Percentiles rank a stretch among this genome's conserved stretches.
Conservation (phyloP, 352 stramenopile genomes). For the Globisporangium splendens region DNA sequence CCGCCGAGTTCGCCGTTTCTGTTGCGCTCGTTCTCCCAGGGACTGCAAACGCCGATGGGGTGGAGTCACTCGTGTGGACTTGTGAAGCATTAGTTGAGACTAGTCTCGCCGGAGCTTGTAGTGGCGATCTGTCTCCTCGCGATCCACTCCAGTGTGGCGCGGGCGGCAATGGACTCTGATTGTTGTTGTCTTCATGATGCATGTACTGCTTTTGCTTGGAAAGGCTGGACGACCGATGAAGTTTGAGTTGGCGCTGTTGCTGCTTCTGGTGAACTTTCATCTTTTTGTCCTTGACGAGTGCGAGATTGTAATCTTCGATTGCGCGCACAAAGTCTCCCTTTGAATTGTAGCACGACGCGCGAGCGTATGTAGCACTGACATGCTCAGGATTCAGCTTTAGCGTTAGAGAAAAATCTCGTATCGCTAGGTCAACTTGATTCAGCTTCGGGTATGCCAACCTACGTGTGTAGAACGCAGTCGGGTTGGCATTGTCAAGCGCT, state of each 20-base stretch:
- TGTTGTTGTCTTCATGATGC: conserved; percentile 25
- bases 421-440: conserved; percentile 64
- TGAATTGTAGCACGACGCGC: conserved; percentile 84
- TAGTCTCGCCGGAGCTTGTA: not conserved
- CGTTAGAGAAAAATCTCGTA: conserved; percentile 72
- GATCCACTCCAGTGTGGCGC: not conserved
- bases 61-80: not conserved
- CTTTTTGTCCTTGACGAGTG: conserved; percentile 76
- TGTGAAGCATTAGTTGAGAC: not conserved
- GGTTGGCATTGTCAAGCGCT: conserved; percentile 40
- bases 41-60: not conserved
- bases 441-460: conserved; percentile 71
- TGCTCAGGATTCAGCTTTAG: conserved; percentile 83
- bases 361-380: conserved; percentile 84
- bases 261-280: conserved; percentile 22
- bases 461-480: conserved; percentile 64
- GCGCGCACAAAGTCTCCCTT: conserved; percentile 80
- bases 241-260: conserved; percentile 34
- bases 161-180: conserved; percentile 12
- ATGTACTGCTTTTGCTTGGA: conserved; percentile 29
- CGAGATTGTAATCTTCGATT: conserved; percentile 90
- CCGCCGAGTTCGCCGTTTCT: not conserved
- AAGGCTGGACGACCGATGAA: conserved; percentile 17
- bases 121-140: not conserved
- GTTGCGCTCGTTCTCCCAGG: not conserved